These are phyloP conservation scores for Corrigiola litoralis DNA, from an alignment of 179 eudicot genomes.

Conservation along the genomic window DNA sequence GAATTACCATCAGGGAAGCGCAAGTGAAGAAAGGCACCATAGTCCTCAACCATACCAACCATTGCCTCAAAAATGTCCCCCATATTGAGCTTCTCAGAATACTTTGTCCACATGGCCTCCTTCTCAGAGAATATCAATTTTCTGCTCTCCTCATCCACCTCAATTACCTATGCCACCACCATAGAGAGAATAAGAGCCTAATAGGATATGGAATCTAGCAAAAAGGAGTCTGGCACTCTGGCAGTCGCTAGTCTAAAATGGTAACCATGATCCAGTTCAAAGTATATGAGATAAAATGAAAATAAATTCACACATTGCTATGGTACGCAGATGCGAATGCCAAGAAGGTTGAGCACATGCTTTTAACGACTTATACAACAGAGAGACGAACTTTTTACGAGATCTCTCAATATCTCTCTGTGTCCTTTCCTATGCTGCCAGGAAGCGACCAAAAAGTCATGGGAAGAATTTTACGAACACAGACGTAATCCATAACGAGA, in stretches of 20 bases:
- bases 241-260: too few species aligned
- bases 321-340: background rate
- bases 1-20: slow-evolving; percentile 77
- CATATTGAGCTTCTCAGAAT: slow-evolving; percentile 43
- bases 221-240: too few species aligned
- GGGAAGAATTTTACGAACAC: too few species aligned
- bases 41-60: slow-evolving; percentile 79
- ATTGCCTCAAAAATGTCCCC: slow-evolving; percentile 72
- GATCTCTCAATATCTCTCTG: background rate
- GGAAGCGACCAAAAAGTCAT: background rate
- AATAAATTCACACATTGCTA: background rate
- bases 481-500: background rate
- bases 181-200: slow-evolving; percentile 1
- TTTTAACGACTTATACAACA: background rate
- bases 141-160: slow-evolving; percentile 52
- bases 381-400: background rate
- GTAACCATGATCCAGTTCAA: background rate
- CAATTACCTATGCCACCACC: slow-evolving; percentile 48
- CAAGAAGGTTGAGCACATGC: background rate
- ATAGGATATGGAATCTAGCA: background rate
- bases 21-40: slow-evolving; percentile 86
- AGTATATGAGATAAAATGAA: background rate
- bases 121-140: slow-evolving; percentile 86
- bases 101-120: slow-evolving; percentile 74
- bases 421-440: background rate